Evolutionary conservation across 257 asterid genomes (phyloP).

Genomic region (Solanum acaule): DNA sequence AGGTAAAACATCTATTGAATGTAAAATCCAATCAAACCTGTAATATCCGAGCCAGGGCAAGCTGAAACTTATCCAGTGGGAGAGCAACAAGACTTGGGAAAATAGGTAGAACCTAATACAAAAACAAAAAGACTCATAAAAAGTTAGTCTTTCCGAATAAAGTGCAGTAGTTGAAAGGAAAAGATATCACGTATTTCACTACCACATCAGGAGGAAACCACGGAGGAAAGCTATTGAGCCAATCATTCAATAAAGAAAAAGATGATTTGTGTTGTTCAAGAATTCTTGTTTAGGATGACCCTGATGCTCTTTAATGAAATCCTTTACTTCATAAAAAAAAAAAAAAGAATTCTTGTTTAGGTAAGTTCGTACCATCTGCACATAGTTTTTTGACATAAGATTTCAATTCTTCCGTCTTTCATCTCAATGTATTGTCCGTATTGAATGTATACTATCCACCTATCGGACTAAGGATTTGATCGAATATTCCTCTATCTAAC

Average conservation of each 20-base stretch:
- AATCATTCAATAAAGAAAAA: neutral
- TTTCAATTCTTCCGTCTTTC: neutral
- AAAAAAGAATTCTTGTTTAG: neutral
- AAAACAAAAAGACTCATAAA: neutral
- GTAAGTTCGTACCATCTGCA: neutral
- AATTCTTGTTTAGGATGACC: too few species aligned
- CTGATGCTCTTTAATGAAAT: too few species aligned
- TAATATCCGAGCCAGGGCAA: slow-evolving; percentile 88
- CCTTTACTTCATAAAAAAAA: neutral
- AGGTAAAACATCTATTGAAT: neutral
- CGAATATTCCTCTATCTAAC: neutral
- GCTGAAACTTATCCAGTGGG: slow-evolving; percentile 86
- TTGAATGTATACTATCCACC: neutral
- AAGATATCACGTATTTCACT: neutral
- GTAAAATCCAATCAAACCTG: slow-evolving; percentile 41
- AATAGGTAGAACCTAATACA: slow-evolving; percentile 74
- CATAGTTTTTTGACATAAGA: neutral
- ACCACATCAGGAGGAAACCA: neutral
- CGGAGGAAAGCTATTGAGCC: neutral
- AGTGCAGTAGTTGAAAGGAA: neutral
- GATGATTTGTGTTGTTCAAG: neutral
- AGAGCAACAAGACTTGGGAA: slow-evolving; percentile 90
- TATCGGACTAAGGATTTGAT: neutral
- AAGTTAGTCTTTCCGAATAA: neutral
- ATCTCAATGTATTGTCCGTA: neutral